These are phyloP conservation scores for Anethum foeniculum DNA, from an alignment of 140 eudicot species.

Conservation along the genomic window DNA sequence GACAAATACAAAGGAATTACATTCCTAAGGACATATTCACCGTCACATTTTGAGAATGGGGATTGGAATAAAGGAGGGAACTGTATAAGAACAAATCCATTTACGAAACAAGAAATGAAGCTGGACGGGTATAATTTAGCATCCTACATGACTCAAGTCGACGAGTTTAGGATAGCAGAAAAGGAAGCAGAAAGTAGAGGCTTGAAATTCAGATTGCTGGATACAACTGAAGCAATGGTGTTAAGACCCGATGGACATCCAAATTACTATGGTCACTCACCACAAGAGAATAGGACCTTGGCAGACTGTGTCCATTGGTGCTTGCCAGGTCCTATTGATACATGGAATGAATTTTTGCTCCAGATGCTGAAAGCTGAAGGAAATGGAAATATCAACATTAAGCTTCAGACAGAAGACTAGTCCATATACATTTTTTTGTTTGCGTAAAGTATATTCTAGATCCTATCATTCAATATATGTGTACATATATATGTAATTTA, in stretches of 20 bases:
- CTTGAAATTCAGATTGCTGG: constrained; percentile 4
- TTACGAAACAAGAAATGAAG: constrained; percentile 8
- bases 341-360: constrained; percentile 31
- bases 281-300: constrained; percentile 15
- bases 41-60: constrained; percentile 23
- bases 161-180: constrained; percentile 13
- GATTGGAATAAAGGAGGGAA: constrained; percentile 23
- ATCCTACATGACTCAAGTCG: constrained; percentile 14
- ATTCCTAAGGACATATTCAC: constrained; percentile 17
- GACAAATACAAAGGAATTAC: constrained; percentile 12
- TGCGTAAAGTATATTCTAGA: background rate
- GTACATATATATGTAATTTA: background rate
- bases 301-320: constrained; percentile 40
- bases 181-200: constrained; percentile 7
- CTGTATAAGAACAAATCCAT: constrained; percentile 12
- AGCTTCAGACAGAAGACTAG: constrained; percentile 7
- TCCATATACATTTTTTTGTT: background rate
- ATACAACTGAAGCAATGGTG: constrained; percentile 18
- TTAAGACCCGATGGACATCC: constrained; percentile 20
- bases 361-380: constrained; percentile 22
- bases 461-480: background rate
- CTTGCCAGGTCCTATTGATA: constrained; percentile 34
- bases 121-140: constrained; percentile 12
- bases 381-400: background rate
- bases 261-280: constrained; percentile 22